These are phyloP conservation scores for Pugionium dolabratum DNA, from an alignment of 345 rosid genomes.

Conservation along the genomic window DNA sequence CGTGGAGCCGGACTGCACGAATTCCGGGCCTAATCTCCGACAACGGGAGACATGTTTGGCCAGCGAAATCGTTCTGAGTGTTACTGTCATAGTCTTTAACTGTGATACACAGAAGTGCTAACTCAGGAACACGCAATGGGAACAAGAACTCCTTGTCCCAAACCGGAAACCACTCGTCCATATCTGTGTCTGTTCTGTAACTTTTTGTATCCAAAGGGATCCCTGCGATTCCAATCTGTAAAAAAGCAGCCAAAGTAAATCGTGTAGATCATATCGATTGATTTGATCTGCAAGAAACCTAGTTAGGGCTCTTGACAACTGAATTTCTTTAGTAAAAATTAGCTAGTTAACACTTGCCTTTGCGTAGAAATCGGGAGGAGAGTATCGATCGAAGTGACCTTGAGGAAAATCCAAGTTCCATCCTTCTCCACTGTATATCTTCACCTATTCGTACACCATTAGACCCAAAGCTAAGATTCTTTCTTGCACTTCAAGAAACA, in stretches of 20 bases:
- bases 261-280: background rate
- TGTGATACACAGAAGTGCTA: constrained; percentile 71
- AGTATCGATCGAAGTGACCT: constrained; percentile 68
- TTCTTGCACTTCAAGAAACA: constrained; percentile 23
- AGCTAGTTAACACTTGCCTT: constrained; percentile 46
- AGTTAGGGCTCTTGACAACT: constrained; percentile 6
- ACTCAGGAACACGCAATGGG: constrained; percentile 67
- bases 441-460: constrained; percentile 36
- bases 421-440: constrained; percentile 77
- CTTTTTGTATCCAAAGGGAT: constrained; percentile 62
- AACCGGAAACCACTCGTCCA: constrained; percentile 74
- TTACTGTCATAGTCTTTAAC: constrained; percentile 69
- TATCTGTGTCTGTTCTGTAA: constrained; percentile 64
- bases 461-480: background rate
- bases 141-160: constrained; percentile 86
- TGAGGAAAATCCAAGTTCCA: constrained; percentile 74
- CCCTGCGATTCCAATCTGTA: constrained; percentile 66
- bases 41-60: constrained; percentile 81
- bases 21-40: constrained; percentile 64
- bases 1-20: constrained; percentile 63
- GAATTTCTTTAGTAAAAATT: background rate
- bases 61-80: constrained; percentile 76
- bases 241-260: background rate
- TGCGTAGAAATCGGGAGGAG: constrained; percentile 83
- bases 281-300: constrained; percentile 9